Evolutionary conservation across 2,329 filamentous ascomycete species (phyloP), one percentile per base, ranked within the genome.

Genomic region (Epichloe coenophiala): DNA sequence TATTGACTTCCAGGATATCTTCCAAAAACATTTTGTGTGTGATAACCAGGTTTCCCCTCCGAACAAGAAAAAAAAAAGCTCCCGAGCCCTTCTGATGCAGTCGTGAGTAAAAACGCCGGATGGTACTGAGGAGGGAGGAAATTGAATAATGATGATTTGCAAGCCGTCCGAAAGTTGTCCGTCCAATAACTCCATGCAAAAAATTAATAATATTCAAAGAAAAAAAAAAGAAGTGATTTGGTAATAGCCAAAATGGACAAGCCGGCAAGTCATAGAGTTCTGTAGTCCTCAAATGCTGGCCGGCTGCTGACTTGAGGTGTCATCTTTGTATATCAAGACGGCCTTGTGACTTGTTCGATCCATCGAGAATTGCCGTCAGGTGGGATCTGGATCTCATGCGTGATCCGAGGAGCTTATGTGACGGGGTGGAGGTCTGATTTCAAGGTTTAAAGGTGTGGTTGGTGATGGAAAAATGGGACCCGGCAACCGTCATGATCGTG

Each of bases 61-160:
- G 27, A 3, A n/a, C n/a, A n/a, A n/a, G n/a, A 3, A 37, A 44
- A 46, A 45, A 6, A 23, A 23, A 23, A 49, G 35, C 12, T 17
- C 39, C 35, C 12, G 33, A 41, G 17, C 33, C 15, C 42, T 44
- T 43, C n/a, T 35, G 38, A 52, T 50, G 51, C 48, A 44, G 39
- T 47, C 47, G 33, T 44, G 36, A 52, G 17, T 36, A 48, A 41
- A 41, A 37, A 36, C 37, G 38, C 27, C 31, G 17, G 11, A 13
- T 40, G 23, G 33, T 31, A 31, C 27, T 31, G 23, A 17, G 37
- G 21, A 17, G 37, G 35, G 23, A 43, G n/a, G 36, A 40, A 47
- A 43, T 36, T 33, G 27, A 39, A 35, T 15, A 44, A 27, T n/a
- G 3, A 9, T 13, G 42, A 27, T 19, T n/a, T 21, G 42, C 42